A percentile compares a stretch with the other conserved stretches of the same genome.
Evolutionary conservation across 2,329 filamentous ascomycete genomes (phyloP).

Genomic region (Penicillium corylophilum): DNA sequence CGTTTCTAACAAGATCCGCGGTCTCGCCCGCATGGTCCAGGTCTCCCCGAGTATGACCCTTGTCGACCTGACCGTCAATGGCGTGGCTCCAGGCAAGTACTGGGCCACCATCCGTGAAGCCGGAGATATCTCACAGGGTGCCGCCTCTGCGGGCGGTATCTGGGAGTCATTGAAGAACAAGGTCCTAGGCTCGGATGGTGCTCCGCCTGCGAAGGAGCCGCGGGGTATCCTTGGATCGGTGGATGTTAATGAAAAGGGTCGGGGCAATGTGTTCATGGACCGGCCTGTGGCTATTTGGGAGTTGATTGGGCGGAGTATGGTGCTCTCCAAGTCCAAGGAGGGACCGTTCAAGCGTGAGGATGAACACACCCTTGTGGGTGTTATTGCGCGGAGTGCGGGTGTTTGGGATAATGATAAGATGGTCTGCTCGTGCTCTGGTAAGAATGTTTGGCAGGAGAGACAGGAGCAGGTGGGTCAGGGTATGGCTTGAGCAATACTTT

Average conservation of each 20-base stretch:
- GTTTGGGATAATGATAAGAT: conserved; percentile 99
- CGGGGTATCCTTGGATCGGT: conserved; percentile 72
- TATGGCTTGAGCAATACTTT: conserved; percentile 65
- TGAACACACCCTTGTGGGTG: conserved; percentile 81
- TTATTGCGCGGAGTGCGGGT: conserved; percentile 93
- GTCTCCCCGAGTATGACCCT: conserved; percentile 75
- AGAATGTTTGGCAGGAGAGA: conserved; percentile 97
- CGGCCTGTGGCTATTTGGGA: conserved; percentile 88
- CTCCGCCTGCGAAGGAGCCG: conserved; percentile 35
- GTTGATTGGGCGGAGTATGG: conserved; percentile 88
- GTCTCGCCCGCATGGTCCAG: conserved; percentile 90
- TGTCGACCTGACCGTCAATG: conserved; percentile 82
- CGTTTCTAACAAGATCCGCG: conserved; percentile 70
- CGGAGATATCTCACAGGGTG: conserved; percentile 82
- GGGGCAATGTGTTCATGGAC: conserved; percentile 78
- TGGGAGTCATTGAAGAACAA: conserved; percentile 62
- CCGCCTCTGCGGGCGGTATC: conserved; percentile 76
- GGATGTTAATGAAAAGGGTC: conserved; percentile 70
- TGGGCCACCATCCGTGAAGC: conserved; percentile 79
- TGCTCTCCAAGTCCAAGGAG: conserved; percentile 70
- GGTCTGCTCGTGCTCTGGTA: conserved; percentile 95
- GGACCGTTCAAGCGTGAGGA: conserved; percentile 68
- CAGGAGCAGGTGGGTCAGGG: conserved; percentile 85
- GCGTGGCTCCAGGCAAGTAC: conserved; percentile 78
- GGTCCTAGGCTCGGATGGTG: conserved; percentile 33